Conservation (phyloP, 208 protist genomes). For the Leishmania tarentolae region DNA sequence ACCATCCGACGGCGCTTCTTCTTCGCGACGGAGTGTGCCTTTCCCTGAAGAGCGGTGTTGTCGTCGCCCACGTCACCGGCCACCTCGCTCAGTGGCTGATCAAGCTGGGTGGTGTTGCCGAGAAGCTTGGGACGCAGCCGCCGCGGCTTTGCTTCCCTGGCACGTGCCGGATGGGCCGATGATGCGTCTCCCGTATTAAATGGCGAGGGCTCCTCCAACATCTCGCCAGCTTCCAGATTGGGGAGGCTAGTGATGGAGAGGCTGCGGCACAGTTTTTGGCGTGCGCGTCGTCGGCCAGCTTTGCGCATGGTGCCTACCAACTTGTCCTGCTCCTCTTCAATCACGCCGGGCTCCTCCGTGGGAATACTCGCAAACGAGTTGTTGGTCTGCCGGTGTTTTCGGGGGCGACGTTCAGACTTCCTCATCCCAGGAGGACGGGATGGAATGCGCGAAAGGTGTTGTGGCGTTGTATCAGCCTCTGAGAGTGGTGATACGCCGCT, state of each 20-base stretch:
- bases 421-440: slow-evolving; percentile 7
- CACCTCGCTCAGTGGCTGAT: not conserved
- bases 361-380: slow-evolving; percentile 32
- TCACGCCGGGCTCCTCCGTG: slow-evolving; percentile 22
- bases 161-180: not conserved
- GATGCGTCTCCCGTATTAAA: not conserved
- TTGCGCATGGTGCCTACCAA: slow-evolving; percentile 9
- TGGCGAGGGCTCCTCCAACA: slow-evolving; percentile 22
- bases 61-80: not conserved
- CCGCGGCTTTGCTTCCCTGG: not conserved
- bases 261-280: slow-evolving; percentile 17
- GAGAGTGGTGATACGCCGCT: not conserved
- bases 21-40: not conserved
- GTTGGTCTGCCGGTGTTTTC: slow-evolving; percentile 19
- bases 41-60: not conserved
- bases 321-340: slow-evolving; percentile 22
- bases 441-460: slow-evolving; percentile 6
- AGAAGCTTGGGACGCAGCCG: not conserved
- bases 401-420: slow-evolving; percentile 15
- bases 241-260: slow-evolving; percentile 32
- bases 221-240: slow-evolving; percentile 25
- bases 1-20: slow-evolving; percentile 29
- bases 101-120: not conserved
- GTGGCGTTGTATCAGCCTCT: not conserved
- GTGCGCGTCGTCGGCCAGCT: slow-evolving; percentile 12